phyloP scores from a whole-genome alignment of 768 basidiomycete genomes.

The Lentinula sp. region DNA sequence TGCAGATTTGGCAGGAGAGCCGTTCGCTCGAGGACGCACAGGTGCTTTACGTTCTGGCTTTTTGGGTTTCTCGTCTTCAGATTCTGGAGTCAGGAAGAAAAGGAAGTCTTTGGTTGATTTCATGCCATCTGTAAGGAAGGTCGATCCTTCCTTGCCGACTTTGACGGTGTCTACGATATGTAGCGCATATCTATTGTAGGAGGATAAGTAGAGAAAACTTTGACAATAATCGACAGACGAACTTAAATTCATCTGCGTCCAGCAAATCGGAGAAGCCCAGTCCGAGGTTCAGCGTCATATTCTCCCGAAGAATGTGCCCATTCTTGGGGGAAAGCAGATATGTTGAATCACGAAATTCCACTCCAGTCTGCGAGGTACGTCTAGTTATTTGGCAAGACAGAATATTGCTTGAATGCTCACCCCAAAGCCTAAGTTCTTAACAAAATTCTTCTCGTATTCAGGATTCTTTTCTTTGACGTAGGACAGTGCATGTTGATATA shows the following conservation, averaged over 20 bases:
- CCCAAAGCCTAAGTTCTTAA: conserved; percentile 87
- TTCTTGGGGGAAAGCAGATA: conserved; percentile 85
- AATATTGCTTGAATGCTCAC: conserved; percentile 36
- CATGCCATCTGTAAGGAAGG: conserved; percentile 76
- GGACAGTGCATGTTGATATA: conserved; percentile 71
- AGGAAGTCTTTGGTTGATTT: conserved; percentile 83
- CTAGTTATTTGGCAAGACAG: not conserved
- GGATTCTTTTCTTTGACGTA: conserved; percentile 75
- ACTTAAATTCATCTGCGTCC: conserved; percentile 78
- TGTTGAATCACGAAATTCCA: conserved; percentile 89
- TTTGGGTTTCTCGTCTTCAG: conserved; percentile 51
- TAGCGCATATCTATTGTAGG: conserved; percentile 64
- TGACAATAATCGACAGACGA: conserved; percentile 12
- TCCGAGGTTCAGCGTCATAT: conserved; percentile 82
- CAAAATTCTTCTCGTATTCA: conserved; percentile 76
- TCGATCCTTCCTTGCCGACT: conserved; percentile 57
- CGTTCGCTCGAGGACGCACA: conserved; percentile 49
- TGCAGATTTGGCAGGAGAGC: conserved; percentile 63
- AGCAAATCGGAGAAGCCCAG: conserved; percentile 82
- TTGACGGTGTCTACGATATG: conserved; percentile 87
- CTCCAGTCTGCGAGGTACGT: conserved; percentile 66
- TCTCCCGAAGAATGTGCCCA: conserved; percentile 55
- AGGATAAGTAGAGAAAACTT: not conserved
- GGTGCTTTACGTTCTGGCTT: conserved; percentile 51
- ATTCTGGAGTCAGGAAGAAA: conserved; percentile 71